Evolutionary conservation across 148 eudicot species (phyloP).

Genomic region (Fagopyrum esculentum): DNA sequence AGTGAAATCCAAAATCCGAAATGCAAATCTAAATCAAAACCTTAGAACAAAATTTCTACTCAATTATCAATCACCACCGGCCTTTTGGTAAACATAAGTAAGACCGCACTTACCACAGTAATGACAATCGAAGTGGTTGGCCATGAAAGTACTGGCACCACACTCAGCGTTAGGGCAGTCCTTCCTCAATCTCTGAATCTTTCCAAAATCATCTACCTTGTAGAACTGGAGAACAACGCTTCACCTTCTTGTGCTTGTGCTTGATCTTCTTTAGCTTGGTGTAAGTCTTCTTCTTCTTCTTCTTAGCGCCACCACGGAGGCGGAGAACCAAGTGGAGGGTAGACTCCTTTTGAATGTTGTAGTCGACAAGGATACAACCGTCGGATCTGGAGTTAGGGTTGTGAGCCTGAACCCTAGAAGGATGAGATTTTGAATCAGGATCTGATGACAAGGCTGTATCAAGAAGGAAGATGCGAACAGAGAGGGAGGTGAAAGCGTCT

Average conservation of each 20-base stretch:
- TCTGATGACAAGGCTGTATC: slow-evolving; percentile 30
- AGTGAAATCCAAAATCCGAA: neutral
- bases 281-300: slow-evolving; percentile 44
- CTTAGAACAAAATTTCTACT: neutral
- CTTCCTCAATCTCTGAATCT: slow-evolving; percentile 29
- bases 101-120: slow-evolving; percentile 41
- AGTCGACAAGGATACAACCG: slow-evolving; percentile 27
- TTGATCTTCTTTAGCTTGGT: slow-evolving; percentile 42
- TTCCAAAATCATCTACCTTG: slow-evolving; percentile 34
- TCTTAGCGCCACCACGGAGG: slow-evolving; percentile 35
- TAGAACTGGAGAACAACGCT: slow-evolving; percentile 13
- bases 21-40: neutral
- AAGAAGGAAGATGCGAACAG: slow-evolving; percentile 73
- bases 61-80: slow-evolving; percentile 24
- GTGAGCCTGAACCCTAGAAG: neutral
- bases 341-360: slow-evolving; percentile 38
- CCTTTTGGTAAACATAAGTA: slow-evolving; percentile 36
- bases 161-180: slow-evolving; percentile 36
- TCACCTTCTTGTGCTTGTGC: slow-evolving; percentile 37
- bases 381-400: slow-evolving; percentile 21
- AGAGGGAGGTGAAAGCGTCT: slow-evolving; percentile 62
- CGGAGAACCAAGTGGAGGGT: slow-evolving; percentile 40
- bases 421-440: slow-evolving; percentile 8
- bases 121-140: slow-evolving; percentile 34
- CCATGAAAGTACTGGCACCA: slow-evolving; percentile 38